Base-by-base conservation (phyloP, 768 basidiomycete genomes). In the Phlebiopsis gigantea region DNA sequence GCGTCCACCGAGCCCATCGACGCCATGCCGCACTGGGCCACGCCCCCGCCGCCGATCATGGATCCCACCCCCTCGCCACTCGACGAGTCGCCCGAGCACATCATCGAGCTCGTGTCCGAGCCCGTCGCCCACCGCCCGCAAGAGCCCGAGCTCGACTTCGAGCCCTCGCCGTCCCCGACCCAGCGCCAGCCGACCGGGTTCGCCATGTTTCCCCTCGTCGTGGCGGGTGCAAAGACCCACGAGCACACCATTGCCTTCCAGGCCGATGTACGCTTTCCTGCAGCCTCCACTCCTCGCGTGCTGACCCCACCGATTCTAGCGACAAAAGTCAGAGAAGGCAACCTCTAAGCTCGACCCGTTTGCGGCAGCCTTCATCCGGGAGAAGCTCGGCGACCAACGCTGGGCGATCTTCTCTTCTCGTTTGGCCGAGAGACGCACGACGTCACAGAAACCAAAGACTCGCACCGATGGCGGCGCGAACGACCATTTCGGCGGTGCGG, bases 331-430 rank as follows among this genome's bases (percentile, higher is more conserved):
- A 30, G 52, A 57, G 50, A 61, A 54, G 51, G 59, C 43, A 2
- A 57, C 22, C 41, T 47, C 59, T n/a, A 57, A 61, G 55, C 53
- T 55, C 31, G 77, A 78, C 61, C 77, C 77, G 21, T 73, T 61
- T 57, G 77, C 78, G 0, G 72, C 76, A n/a, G 68, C 68, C 17
- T 79, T 79, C 62, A 69, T 78, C 48, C 75, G 69, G 57, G 75
- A 77, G 47, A 71, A 71, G 46, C 73, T 78, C 34, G 77, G 77
- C 55, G 67, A 70, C 22, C 68, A 70, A 26, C 76, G 72, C 60
- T 78, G 76, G 77, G 63, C 68, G 31, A 77, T 75, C 46, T 79
- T 78, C 55, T 74, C 74, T 48, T 73, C 78, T 28, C 74, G 77
- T 5, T 66, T 78, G 12, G 79, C 77, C 31, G 77, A 78, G 63